Percentiles rank a stretch among this genome's conserved stretches.
Conservation (phyloP, 2,329 filamentous ascomycete genomes). For the Macrophomina pseudophaseolina region DNA sequence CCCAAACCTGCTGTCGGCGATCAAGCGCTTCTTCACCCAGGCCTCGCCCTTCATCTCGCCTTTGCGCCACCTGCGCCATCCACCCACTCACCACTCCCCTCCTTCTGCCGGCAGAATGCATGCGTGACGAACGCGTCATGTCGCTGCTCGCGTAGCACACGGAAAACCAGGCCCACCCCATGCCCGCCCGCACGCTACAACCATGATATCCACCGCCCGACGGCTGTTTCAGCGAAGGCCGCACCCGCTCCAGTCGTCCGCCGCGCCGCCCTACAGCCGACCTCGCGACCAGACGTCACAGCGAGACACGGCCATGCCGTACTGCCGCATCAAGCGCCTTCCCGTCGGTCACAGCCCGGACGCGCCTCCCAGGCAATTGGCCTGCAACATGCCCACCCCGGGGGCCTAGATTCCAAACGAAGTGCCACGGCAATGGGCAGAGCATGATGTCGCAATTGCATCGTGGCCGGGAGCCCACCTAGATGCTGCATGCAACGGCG, state of each 20-base stretch:
- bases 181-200: neutral
- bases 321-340: too few relatives aligned
- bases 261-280: neutral
- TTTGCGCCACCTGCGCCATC: neutral
- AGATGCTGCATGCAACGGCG: neutral
- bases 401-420: neutral
- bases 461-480: neutral
- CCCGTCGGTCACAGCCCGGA: neutral
- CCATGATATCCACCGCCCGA: neutral
- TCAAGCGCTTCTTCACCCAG: neutral
- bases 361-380: neutral
- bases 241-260: neutral
- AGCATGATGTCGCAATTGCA: slow-evolving; percentile 2
- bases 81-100: neutral
- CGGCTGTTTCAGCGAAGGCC: neutral
- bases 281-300: neutral
- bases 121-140: neutral
- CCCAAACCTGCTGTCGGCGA: slow-evolving; percentile 7
- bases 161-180: neutral
- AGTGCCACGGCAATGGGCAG: neutral
- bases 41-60: slow-evolving; percentile 11
- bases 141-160: neutral
- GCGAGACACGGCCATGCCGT: neutral
- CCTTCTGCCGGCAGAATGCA: neutral
- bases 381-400: neutral